Evolutionary conservation across 1,284 basidiomycete species (phyloP), one percentile per base, ranked within the genome.

Genomic region (Coniferiporia weirii): DNA sequence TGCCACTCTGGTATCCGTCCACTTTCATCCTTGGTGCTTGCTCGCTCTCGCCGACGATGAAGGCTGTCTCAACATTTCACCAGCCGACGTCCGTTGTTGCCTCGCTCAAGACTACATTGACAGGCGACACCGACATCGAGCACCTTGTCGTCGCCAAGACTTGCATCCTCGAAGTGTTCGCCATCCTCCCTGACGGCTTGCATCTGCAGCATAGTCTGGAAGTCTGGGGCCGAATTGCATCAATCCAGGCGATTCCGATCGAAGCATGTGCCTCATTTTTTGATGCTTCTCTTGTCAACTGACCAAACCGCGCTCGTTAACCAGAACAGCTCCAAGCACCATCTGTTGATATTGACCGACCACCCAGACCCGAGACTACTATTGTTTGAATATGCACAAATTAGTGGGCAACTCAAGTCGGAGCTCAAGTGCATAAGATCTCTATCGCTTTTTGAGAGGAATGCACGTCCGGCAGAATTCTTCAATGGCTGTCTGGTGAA

Each of bases 351-450:
- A 19, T 75, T 89, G 66, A 79, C 85, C 0, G 86, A 87, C 62
- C 87, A 89, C 65, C 89, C 89, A 1, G 81, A 88, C 40, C 85
- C 87, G 4, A 81, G 83, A 63, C 74, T 89, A 7, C 69, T 90
- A 34, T 75, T 89, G 62, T 72, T 91, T 22, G 68, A 74, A 7
- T 87, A 83, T 65, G 38, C 43, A 15, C 59, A 52, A 38, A 69
- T 76, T 52, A 9, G 6, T 32, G 54, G 40, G 19, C 68, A 77
- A 55, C 76, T 74, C 0, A 64, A 64, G 19, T 70, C 71, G 9
- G 66, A 69, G 17, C 70, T 89, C 13, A 68, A 65, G 1, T 67
- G 70, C 8, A 76, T 71, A 20, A 78, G 77, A 54, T 69, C 75
- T 48, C 66, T 83, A 8, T 71, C 79, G 19, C 71, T 91, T 22